Conservation (phyloP, 2,329 filamentous ascomycete genomes). For the Exophiala alcalophila region DNA sequence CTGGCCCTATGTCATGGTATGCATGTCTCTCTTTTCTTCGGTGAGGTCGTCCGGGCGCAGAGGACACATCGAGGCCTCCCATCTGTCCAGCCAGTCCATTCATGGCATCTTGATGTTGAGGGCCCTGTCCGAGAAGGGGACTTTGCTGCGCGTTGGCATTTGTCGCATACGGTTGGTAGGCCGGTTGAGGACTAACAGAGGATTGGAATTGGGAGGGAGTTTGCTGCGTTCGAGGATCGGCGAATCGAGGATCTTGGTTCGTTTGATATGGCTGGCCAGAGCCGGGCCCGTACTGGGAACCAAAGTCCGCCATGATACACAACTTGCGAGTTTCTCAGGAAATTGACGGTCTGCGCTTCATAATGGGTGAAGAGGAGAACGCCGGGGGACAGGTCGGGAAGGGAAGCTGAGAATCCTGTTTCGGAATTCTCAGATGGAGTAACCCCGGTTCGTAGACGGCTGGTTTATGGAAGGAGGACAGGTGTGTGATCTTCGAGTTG, state of each 20-base stretch:
- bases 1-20: slow-evolving; percentile 77
- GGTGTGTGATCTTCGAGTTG: too few species aligned
- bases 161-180: slow-evolving; percentile 18
- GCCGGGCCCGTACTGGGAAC: slow-evolving; percentile 21
- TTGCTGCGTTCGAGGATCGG: slow-evolving; percentile 20
- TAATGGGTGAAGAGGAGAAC: slow-evolving; percentile 10
- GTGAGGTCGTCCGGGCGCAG: slow-evolving; percentile 47
- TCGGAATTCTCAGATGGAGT: neutral
- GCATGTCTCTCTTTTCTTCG: slow-evolving; percentile 96
- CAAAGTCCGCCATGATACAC: slow-evolving; percentile 26
- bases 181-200: slow-evolving; percentile 19
- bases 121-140: slow-evolving; percentile 12
- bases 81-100: slow-evolving; percentile 61
- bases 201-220: slow-evolving; percentile 14
- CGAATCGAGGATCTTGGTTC: slow-evolving; percentile 24
- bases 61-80: slow-evolving; percentile 68
- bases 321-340: slow-evolving; percentile 6
- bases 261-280: slow-evolving; percentile 19
- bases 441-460: neutral
- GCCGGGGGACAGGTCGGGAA: too few species aligned
- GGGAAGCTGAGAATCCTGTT: neutral
- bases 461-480: too few species aligned
- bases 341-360: slow-evolving; percentile 21
- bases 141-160: slow-evolving; percentile 18
- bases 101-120: slow-evolving; percentile 20